Conservation (phyloP, 2,329 filamentous ascomycete genomes). For the Fusarium floridanum region DNA sequence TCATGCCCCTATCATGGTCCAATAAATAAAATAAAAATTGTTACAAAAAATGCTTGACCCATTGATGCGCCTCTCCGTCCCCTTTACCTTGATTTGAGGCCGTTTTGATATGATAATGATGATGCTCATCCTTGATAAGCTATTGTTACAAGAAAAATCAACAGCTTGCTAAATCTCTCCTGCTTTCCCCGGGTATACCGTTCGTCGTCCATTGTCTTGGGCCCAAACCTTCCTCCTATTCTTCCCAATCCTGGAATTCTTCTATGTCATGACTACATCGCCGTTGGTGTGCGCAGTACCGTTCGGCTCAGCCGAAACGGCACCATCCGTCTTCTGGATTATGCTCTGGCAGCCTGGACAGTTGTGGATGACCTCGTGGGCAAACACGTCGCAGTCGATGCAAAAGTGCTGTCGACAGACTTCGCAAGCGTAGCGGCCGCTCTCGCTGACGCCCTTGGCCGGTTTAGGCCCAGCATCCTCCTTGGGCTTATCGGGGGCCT, state of each 20-base stretch:
- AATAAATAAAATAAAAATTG: constrained; percentile 20
- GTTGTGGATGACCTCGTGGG: constrained; percentile 94
- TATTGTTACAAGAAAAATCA: constrained; percentile 16
- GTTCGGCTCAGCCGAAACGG: constrained; percentile 44
- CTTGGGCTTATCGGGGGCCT: constrained; percentile 37
- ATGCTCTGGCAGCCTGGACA: constrained; percentile 87
- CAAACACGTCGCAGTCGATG: constrained; percentile 97
- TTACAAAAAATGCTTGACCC: constrained; percentile 15
- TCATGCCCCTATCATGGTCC: neutral
- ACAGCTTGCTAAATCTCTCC: constrained; percentile 24
- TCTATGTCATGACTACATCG: constrained; percentile 58
- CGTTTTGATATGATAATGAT: constrained; percentile 15
- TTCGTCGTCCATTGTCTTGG: neutral
- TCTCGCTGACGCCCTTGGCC: constrained; percentile 81
- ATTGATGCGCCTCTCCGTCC: constrained; percentile 7
- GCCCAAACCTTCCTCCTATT: neutral
- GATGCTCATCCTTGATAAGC: constrained; percentile 22
- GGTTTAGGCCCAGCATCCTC: constrained; percentile 41
- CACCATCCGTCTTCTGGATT: constrained; percentile 32
- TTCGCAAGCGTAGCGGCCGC: constrained; percentile 87
- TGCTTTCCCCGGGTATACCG: constrained; percentile 32
- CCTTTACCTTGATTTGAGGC: neutral
- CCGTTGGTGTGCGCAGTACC: constrained; percentile 53
- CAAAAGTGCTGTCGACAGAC: constrained; percentile 94
- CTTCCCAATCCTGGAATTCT: neutral